Evolutionary conservation across 2,329 filamentous ascomycete species (phyloP).

Genomic region (Aspergillus ochraceus): DNA sequence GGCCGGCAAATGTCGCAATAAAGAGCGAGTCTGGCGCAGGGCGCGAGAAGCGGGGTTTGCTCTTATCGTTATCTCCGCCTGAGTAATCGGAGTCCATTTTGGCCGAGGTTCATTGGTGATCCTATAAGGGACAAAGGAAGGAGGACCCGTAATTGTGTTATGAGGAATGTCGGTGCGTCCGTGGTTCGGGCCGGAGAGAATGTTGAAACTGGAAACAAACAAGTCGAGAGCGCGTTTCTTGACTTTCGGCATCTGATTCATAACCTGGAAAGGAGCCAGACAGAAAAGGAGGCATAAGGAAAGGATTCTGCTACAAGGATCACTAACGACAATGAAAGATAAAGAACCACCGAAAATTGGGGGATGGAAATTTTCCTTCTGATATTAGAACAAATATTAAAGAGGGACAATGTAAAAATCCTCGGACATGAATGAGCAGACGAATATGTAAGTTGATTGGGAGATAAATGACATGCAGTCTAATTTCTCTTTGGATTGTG

Average conservation of each 20-base stretch:
- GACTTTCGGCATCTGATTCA: too few relatives aligned
- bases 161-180: background rate
- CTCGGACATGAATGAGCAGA: background rate
- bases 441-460: too few relatives aligned
- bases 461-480: too few relatives aligned
- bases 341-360: background rate
- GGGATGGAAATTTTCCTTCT: too few relatives aligned
- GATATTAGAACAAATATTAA: background rate
- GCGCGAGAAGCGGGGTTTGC: background rate
- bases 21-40: constrained; percentile 1
- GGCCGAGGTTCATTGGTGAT: background rate
- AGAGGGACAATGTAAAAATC: background rate
- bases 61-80: background rate
- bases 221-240: background rate
- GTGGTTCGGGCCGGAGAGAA: background rate
- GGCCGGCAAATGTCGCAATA: background rate
- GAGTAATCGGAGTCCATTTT: background rate
- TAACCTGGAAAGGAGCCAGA: background rate
- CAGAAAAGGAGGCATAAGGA: too few relatives aligned
- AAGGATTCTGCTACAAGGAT: background rate
- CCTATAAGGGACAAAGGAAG: background rate
- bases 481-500: too few relatives aligned
- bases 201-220: background rate
- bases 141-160: background rate
- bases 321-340: background rate